These are phyloP conservation scores for Boletellus ananas DNA, from an alignment of 768 basidiomycete species.

Conservation along the genomic window DNA sequence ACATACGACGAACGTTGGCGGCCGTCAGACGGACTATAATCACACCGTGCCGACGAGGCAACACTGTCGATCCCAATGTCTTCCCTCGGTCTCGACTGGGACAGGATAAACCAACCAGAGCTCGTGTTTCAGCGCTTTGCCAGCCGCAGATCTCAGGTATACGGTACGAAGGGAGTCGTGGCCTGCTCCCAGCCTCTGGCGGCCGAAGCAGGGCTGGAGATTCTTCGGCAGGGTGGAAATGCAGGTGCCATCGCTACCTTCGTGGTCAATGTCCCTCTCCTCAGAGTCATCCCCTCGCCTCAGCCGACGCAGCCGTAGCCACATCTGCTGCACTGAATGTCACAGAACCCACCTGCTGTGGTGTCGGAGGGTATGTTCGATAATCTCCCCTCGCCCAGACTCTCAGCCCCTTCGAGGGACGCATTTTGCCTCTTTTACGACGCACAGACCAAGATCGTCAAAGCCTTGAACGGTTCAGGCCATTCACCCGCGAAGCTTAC, in stretches of 20 bases:
- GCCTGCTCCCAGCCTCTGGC: constrained; percentile 90
- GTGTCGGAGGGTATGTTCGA: constrained; percentile 77
- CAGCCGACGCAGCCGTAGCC: constrained; percentile 93
- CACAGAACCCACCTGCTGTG: constrained; percentile 82
- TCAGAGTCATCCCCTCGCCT: background rate
- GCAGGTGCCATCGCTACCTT: constrained; percentile 57
- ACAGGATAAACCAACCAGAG: constrained; percentile 64
- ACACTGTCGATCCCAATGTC: constrained; percentile 15
- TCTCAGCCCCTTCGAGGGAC: constrained; percentile 47
- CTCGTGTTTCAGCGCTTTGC: constrained; percentile 66
- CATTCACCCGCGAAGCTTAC: constrained; percentile 76
- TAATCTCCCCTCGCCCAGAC: background rate
- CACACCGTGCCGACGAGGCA: too few relatives aligned
- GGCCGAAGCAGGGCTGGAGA: constrained; percentile 86
- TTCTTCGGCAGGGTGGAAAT: constrained; percentile 91
- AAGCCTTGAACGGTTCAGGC: constrained; percentile 91
- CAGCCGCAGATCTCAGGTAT: constrained; percentile 83
- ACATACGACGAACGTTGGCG: too few relatives aligned
- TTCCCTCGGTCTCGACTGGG: constrained; percentile 45
- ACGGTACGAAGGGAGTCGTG: constrained; percentile 83
- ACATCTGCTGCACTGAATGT: constrained; percentile 90
- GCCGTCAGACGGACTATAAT: too few relatives aligned
- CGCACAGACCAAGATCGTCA: constrained; percentile 74
- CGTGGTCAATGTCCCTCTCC: background rate
- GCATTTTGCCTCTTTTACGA: constrained; percentile 94